Evolutionary conservation across 306 rosid species (phyloP), one percentile per base, ranked within the genome.

Genomic region (Inga leiocalycina): DNA sequence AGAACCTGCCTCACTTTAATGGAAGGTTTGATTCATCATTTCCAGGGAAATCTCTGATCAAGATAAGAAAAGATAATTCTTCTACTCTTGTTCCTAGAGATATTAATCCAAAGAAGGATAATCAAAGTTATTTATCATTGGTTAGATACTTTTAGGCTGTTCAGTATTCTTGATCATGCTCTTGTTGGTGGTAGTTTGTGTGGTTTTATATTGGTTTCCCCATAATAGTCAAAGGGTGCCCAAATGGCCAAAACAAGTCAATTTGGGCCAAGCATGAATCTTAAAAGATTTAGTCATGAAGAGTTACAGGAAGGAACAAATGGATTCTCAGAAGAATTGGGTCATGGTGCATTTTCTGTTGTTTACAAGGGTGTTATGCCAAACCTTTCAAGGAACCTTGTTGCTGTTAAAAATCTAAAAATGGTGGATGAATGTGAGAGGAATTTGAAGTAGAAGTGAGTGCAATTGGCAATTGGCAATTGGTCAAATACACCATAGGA

Each of bases 11-110:
- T 46, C 76, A 75, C 32, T 10, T 45, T 16, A 75, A 66, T 75
- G 85, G 85, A 54, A 49, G 44, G 30, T 0, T 6, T 5, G 49
- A 66, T 51, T 3, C 76, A 10, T 10, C 45, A 24, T 4, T 35
- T 27, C 12, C 8, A 49, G 76, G 22, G 46, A 82, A 66, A 54
- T n/a, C 70, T 66, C 43, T 75, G 3, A 37, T 82, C 11, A 82
- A 82, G 20, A 9, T 27, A 24, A 82, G 85, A 68, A 67, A 24
- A 49, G 76, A 24, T 16, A 82, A 52, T 37, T 49, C 10, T 49
- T 65, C 34, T 49, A 49, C 69, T 75, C 5, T 52, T 54, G 48
- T 2, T 6, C 5, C 44, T 52, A 3, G 14, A 2, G 17, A 0
- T 27, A 10, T 41, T n/a, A 12, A 7, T 68, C 4, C 2, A 3